These are phyloP conservation scores for Rhizophagus clarus DNA, from an alignment of 192 early-diverging fungal species.

Conservation along the genomic window DNA sequence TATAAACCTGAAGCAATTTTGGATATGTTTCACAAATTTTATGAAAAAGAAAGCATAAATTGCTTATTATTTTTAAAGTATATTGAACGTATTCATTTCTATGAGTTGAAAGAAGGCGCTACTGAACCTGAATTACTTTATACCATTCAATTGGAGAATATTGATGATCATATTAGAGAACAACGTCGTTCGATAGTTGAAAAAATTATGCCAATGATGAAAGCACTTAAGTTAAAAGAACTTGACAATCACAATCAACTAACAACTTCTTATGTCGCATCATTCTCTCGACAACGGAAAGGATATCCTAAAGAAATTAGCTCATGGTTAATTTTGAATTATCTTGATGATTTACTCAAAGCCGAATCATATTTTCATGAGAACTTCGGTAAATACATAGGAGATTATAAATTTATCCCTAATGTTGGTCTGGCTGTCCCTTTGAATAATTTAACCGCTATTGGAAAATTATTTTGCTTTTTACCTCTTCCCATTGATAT, in stretches of 20 bases:
- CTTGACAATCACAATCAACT: neutral
- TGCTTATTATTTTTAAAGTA: slow-evolving; percentile 41
- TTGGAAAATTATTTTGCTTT: neutral
- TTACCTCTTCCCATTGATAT: neutral
- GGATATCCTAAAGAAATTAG: neutral
- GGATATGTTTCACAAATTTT: slow-evolving; percentile 35
- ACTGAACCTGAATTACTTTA: slow-evolving; percentile 24
- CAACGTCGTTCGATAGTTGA: slow-evolving; percentile 4
- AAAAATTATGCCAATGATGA: slow-evolving; percentile 13
- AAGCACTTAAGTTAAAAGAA: neutral
- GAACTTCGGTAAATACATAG: neutral
- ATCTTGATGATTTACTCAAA: neutral
- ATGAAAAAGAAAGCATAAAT: slow-evolving; percentile 33
- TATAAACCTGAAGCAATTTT: slow-evolving; percentile 35
- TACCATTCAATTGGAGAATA: slow-evolving; percentile 36
- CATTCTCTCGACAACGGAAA: neutral
- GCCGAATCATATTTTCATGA: neutral
- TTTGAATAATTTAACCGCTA: neutral
- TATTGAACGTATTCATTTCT: slow-evolving; percentile 38
- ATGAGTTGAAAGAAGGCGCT: slow-evolving; percentile 31
- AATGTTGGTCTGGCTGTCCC: neutral
- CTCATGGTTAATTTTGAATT: neutral
- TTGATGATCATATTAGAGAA: slow-evolving; percentile 17
- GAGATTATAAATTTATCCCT: neutral
- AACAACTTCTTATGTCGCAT: neutral